Conservation (phyloP, 2,329 filamentous ascomycete genomes). For the Microcyclospora tardicrescens region DNA sequence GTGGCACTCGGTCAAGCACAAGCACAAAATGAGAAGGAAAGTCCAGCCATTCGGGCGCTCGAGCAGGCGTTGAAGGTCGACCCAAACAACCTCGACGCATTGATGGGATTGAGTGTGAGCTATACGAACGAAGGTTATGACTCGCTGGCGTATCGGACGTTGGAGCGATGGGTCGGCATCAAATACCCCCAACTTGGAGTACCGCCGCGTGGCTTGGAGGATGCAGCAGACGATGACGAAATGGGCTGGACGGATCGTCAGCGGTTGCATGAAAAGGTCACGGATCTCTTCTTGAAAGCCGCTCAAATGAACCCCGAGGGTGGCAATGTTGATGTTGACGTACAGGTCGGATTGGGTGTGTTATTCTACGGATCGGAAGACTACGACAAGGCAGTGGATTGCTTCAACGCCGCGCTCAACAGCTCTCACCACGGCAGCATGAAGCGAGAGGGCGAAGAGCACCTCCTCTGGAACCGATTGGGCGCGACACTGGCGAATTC, state of each 20-base stretch:
- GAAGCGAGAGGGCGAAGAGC: conserved; percentile 75
- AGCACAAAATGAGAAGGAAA: conserved; percentile 97
- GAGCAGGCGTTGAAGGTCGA: conserved; percentile 85
- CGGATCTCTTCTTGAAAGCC: conserved; percentile 77
- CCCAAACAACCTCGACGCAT: conserved; percentile 69
- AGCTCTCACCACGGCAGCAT: conserved; percentile 70
- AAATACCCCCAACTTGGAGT: conserved; percentile 80
- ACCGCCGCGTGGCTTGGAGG: conserved; percentile 54
- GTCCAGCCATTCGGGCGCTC: conserved; percentile 82
- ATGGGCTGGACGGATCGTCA: conserved; percentile 91
- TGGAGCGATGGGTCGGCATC: conserved; percentile 92
- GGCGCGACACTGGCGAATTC: conserved; percentile 93
- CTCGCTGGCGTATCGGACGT: conserved; percentile 85
- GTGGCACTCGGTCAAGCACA: conserved; percentile 82
- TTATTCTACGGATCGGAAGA: conserved; percentile 97
- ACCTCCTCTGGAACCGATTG: conserved; percentile 93
- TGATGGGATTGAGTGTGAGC: conserved; percentile 91
- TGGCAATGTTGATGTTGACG: conserved; percentile 94
- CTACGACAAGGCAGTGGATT: conserved; percentile 97
- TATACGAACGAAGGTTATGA: conserved; percentile 99
- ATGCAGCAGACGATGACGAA: conserved; percentile 43
- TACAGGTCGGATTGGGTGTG: conserved; percentile 91
- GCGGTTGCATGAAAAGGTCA: conserved; percentile 79
- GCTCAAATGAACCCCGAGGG: conserved; percentile 85
- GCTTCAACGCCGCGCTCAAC: conserved; percentile 83